Evolutionary conservation across 495 filamentous ascomycete species (phyloP).

Genomic region (Pseudomonodictys pantanalensis): DNA sequence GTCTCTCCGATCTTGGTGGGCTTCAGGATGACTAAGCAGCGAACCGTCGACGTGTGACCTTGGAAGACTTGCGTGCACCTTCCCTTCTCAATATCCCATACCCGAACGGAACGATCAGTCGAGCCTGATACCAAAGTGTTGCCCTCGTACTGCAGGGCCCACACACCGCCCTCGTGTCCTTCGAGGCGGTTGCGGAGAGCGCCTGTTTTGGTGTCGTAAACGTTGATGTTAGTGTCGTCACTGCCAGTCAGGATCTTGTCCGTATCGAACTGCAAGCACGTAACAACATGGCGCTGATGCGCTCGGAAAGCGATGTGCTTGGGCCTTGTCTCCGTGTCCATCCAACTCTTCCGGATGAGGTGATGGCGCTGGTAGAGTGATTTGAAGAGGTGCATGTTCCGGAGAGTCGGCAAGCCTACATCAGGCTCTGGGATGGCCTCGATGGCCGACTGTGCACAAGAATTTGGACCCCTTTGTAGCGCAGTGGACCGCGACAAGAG

Average conservation of each 20-base stretch:
- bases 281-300: constrained; percentile 94
- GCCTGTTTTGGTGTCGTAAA: constrained; percentile 96
- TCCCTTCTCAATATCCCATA: constrained; percentile 95
- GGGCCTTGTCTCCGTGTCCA: constrained; percentile 78
- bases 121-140: constrained; percentile 95
- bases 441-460: constrained; percentile 77
- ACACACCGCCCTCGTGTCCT: constrained; percentile 96
- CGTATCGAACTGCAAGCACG: constrained; percentile 93
- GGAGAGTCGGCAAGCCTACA: constrained; percentile 72
- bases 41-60: constrained; percentile 94
- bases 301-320: constrained; percentile 93
- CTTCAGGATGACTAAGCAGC: constrained; percentile 92
- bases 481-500: constrained; percentile 44
- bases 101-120: constrained; percentile 90
- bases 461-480: constrained; percentile 69
- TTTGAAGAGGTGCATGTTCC: constrained; percentile 88
- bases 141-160: constrained; percentile 94
- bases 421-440: constrained; percentile 77
- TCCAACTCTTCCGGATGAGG: constrained; percentile 87
- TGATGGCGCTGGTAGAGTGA: constrained; percentile 90
- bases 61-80: constrained; percentile 93
- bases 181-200: constrained; percentile 75
- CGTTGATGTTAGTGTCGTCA: constrained; percentile 96
- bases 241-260: constrained; percentile 98
- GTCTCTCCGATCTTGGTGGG: constrained; percentile 72